Base-by-base conservation (phyloP, 805 yeast species). In the Pichia thaimueangensis region DNA sequence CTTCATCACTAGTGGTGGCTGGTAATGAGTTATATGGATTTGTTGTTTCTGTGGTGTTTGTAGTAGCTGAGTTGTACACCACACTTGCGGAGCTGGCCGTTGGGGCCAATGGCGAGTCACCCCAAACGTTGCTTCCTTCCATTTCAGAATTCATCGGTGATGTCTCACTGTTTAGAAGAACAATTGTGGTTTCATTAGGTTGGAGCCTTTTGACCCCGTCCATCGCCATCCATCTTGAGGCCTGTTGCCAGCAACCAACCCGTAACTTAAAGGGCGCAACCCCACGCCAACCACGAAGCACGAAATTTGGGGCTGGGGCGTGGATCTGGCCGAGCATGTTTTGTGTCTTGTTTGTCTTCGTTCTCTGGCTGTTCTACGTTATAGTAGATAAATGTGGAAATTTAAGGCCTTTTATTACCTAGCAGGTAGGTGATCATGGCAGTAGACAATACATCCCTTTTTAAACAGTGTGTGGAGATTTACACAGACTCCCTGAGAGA, bases 81-180 rank as follows among this genome's bases (percentile, higher is more conserved):
- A 27, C 25, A 8, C 23, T 25, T 8, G 39, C 3, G 7, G 39
- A 27, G 25, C 25, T 28, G n/a, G 25, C 36, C 5, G 21, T 23
- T 2, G 22, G 21, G 10, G 42, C 22, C 12, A 73, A 58, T 12
- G 74, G 57, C 4, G 69, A 74, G 50, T 78, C 85, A 44, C 73
- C 83, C 86, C 85, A 80, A 45, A 53, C 61, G 45, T 58, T 55
- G 28, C 42, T 38, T 19, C 42, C 34, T 9, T 20, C 30, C 38
- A 42, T 36, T 12, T 28, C 33, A 25, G 37, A 32, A 12, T 42
- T 33, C 37, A 42, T 42, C 8, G 12, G 12, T 15, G 21, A 31
- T 13, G 12, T 11, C 35, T 31, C 6, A 13, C 19, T 31, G 8
- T 16, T 19, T 23, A 23, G 11, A 23, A 23, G 11, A 23, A 23